These are phyloP conservation scores for Penicillium sp. DNA, from an alignment of 2,329 filamentous ascomycete species.

Conservation along the genomic window DNA sequence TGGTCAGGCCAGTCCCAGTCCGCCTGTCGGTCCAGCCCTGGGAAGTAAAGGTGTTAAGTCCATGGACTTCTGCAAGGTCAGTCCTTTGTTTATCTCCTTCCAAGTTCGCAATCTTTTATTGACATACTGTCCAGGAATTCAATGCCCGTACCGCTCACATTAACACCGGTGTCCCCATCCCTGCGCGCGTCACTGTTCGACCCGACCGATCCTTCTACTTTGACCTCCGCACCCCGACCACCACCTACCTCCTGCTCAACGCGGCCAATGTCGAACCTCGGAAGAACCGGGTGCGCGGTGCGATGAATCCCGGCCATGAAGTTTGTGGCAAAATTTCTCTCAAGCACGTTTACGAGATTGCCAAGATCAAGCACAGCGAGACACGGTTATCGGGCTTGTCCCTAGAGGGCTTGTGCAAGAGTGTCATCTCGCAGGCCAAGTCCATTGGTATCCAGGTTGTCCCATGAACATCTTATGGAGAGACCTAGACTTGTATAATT, in stretches of 20 bases:
- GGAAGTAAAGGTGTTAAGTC: slow-evolving; percentile 98
- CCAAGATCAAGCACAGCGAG: slow-evolving; percentile 88
- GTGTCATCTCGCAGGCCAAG: slow-evolving; percentile 72
- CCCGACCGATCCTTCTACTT: slow-evolving; percentile 92
- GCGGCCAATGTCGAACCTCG: slow-evolving; percentile 71
- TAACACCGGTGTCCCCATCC: slow-evolving; percentile 77
- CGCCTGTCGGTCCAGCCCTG: slow-evolving; percentile 91
- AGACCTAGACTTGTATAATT: slow-evolving; percentile 9
- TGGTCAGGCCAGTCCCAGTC: slow-evolving; percentile 89
- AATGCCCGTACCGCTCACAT: slow-evolving; percentile 91
- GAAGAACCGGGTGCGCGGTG: slow-evolving; percentile 74
- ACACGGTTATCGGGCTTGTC: slow-evolving; percentile 69
- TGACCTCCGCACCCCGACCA: slow-evolving; percentile 90
- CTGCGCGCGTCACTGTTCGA: slow-evolving; percentile 85
- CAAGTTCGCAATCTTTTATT: neutral
- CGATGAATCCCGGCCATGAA: slow-evolving; percentile 71
- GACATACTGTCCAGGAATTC: slow-evolving; percentile 70
- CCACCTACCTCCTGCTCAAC: slow-evolving; percentile 81
- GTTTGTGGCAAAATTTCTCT: slow-evolving; percentile 80
- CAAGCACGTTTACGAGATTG: slow-evolving; percentile 97
- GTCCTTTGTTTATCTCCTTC: slow-evolving; percentile 6
- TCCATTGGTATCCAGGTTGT: slow-evolving; percentile 72
- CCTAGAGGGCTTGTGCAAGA: slow-evolving; percentile 69
- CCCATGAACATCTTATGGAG: slow-evolving; percentile 46
- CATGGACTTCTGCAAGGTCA: slow-evolving; percentile 99